Base-by-base conservation (phyloP, 257 asterid genomes). In the Craterostigma plantagineum region DNA sequence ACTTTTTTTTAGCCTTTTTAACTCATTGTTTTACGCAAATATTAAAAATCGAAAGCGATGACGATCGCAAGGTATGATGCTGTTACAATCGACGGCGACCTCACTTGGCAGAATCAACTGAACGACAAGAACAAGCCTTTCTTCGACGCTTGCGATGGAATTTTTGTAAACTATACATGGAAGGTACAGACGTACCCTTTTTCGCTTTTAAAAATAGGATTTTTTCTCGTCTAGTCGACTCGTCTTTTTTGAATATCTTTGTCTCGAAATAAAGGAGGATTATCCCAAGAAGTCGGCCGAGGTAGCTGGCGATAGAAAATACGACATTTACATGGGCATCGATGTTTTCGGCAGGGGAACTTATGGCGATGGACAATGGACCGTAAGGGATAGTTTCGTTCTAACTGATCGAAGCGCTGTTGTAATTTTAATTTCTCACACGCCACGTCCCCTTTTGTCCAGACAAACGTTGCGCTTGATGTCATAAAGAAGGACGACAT, bases 351-450 rank as follows among this genome's bases (percentile, higher is more conserved):
- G 95, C 44, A 75, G 98, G 63, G 57, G 60, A 56, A 87, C 93
- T n/a, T 87, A 43, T 51, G 98, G 98, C 13, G 98, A 72, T 14
- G 98, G 98, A 51, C 68, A 79, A 54, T 82, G 98, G 98, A 87
- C 67, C 49, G 98, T 87, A 73, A 16, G 90, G 54, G 61, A 56
- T 52, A 63, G 44, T 16, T 40, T 38, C 48, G 34, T 57, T n/a
- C n/a, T n/a, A 36, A 48, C 38, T 43, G 16, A 16, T 52, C 43
- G 30, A n/a, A n/a, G n/a, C n/a, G n/a, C n/a, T n/a, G n/a, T n/a
- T n/a, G n/a, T n/a, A n/a, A n/a, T n/a, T 36, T 9, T 12, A 6
- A 54, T 35, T 10, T 27, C 33, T 23, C 35, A 43, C 8, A 8
- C 15, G 17, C 35, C 47, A 5, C 17, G 44, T 1, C 18, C 40